A percentile compares a stretch with the other conserved stretches of the same genome.
Evolutionary conservation across 2,329 filamentous ascomycete genomes (phyloP).

Genomic region (Diaporthe batatas): DNA sequence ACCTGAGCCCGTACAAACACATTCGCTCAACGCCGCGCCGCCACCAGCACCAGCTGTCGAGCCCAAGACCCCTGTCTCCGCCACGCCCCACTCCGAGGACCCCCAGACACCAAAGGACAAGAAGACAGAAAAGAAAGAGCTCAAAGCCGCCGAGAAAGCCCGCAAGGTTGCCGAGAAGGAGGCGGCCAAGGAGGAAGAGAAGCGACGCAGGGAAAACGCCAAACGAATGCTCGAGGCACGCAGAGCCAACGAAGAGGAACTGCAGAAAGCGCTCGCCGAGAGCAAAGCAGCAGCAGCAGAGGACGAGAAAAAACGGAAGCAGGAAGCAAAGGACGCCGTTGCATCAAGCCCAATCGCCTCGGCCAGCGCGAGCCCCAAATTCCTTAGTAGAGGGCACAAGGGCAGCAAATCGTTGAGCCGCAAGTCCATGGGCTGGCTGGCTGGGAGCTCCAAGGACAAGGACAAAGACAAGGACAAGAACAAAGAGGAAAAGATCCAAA

Average conservation of each 20-base stretch:
- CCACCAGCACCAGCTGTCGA: constrained; percentile 47
- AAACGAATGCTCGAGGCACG: constrained; percentile 53
- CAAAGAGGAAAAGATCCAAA: constrained; percentile 48
- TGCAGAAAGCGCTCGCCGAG: constrained; percentile 73
- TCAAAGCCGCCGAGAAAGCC: constrained; percentile 66
- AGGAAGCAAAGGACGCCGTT: constrained; percentile 55
- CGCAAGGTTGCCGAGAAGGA: constrained; percentile 61
- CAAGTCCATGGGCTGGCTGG: constrained; percentile 78
- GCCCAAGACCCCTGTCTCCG: constrained; percentile 43
- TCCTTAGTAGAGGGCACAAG: constrained; percentile 76
- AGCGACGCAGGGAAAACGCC: constrained; percentile 54
- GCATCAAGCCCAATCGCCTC: constrained; percentile 45
- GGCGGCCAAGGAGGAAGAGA: constrained; percentile 59
- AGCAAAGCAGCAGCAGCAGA: constrained; percentile 74
- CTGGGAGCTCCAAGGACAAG: constrained; percentile 60
- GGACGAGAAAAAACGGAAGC: constrained; percentile 58
- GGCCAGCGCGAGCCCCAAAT: constrained; percentile 50
- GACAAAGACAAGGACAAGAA: constrained; percentile 52
- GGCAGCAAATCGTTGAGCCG: constrained; percentile 84
- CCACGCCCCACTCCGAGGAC: constrained; percentile 67
- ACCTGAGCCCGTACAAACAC: constrained; percentile 44
- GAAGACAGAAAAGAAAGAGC: constrained; percentile 78
- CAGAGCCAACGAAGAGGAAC: constrained; percentile 71
- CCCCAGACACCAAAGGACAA: constrained; percentile 57
- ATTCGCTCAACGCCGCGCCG: constrained; percentile 49